Evolutionary conservation across 2,329 filamentous ascomycete genomes (phyloP).

Genomic region (Calonectria pteridis): DNA sequence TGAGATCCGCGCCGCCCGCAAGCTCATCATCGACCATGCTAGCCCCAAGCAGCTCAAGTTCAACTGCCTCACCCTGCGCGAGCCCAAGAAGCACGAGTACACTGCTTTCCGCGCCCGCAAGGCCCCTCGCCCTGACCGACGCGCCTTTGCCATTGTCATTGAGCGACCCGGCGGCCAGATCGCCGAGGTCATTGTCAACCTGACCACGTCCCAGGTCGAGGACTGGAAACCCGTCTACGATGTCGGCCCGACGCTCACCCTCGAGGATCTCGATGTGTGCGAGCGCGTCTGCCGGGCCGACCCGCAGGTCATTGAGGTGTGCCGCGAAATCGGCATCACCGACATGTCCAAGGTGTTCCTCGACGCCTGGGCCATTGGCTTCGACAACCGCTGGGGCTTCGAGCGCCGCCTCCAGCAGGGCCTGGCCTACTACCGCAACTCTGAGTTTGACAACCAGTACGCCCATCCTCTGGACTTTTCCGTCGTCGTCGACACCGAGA

Average conservation of each 20-base stretch:
- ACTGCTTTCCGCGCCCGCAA: constrained; percentile 67
- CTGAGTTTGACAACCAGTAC: constrained; percentile 75
- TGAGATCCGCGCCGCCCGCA: constrained; percentile 64
- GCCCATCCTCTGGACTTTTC: constrained; percentile 68
- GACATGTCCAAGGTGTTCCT: constrained; percentile 89
- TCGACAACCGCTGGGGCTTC: constrained; percentile 82
- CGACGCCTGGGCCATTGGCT: constrained; percentile 88
- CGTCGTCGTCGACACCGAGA: constrained; percentile 58
- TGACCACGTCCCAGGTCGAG: constrained; percentile 57
- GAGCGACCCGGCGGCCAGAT: constrained; percentile 54
- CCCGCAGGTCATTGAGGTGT: constrained; percentile 81
- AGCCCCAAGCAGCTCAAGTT: constrained; percentile 52
- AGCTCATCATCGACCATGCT: constrained; percentile 59
- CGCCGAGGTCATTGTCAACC: constrained; percentile 65
- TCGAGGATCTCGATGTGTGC: constrained; percentile 83
- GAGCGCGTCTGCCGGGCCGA: constrained; percentile 77
- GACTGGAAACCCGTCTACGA: constrained; percentile 60
- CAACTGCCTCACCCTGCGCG: constrained; percentile 76
- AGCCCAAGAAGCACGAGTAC: constrained; percentile 74
- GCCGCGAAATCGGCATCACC: constrained; percentile 78
- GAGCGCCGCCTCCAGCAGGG: constrained; percentile 81
- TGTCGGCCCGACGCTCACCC: constrained; percentile 71
- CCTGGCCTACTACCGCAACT: constrained; percentile 83
- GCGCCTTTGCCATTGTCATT: constrained; percentile 63
- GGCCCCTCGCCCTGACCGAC: constrained; percentile 62